A percentile compares a stretch with the other conserved stretches of the same genome.
Conservation (phyloP, 345 rosid genomes). For the Hevea brasiliensis region DNA sequence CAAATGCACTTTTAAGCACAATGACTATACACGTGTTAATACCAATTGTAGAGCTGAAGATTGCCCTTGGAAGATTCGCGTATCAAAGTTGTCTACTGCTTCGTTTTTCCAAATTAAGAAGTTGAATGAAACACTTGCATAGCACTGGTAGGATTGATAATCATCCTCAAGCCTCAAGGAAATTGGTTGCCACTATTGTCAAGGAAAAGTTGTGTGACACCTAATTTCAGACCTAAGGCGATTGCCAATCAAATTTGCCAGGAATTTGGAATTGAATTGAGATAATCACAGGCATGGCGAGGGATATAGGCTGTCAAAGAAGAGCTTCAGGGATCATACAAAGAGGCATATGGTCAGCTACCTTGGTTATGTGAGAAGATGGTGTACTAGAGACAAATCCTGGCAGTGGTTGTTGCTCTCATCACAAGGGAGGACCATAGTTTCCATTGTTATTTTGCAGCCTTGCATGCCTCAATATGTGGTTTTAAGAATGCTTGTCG, state of each 20-base stretch:
- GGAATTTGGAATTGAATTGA: slow-evolving; percentile 34
- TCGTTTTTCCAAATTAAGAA: slow-evolving; percentile 27
- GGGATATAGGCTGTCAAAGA: slow-evolving; percentile 26
- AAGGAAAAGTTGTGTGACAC: slow-evolving; percentile 27
- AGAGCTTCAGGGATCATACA: slow-evolving; percentile 32
- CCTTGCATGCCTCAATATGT: slow-evolving; percentile 28
- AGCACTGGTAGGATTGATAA: slow-evolving; percentile 2
- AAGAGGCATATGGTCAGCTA: slow-evolving; percentile 27
- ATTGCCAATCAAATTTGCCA: slow-evolving; percentile 25
- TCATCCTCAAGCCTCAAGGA: slow-evolving; percentile 31
- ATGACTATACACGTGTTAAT: slow-evolving; percentile 28
- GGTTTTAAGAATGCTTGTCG: slow-evolving; percentile 34
- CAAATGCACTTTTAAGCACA: slow-evolving; percentile 27
- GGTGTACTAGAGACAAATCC: slow-evolving; percentile 30
- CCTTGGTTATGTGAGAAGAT: slow-evolving; percentile 31
- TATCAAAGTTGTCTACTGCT: slow-evolving; percentile 25
- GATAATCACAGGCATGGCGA: slow-evolving; percentile 27
- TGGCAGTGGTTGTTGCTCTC: slow-evolving; percentile 19
- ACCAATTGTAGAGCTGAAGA: slow-evolving; percentile 31
- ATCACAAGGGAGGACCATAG: slow-evolving; percentile 18
- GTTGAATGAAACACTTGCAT: slow-evolving; percentile 17
- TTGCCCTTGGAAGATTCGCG: slow-evolving; percentile 32
- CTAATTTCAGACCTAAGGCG: slow-evolving; percentile 26
- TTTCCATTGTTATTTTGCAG: slow-evolving; percentile 25
- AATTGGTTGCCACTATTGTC: slow-evolving; percentile 28